Conservation (phyloP, 1,139 yeast genomes). For the Pichia sp. region DNA sequence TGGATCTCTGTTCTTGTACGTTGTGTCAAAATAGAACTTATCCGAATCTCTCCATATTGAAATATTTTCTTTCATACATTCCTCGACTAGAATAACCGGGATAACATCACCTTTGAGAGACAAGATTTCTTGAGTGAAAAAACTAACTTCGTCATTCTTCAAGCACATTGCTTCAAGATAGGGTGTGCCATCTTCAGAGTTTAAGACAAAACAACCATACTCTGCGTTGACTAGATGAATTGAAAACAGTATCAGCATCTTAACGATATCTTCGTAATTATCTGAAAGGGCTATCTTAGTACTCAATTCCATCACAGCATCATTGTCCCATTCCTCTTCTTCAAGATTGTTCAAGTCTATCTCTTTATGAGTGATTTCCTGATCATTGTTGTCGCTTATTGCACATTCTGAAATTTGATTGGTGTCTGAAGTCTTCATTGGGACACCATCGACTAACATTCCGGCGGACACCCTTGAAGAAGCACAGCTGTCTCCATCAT, state of each 20-base stretch:
- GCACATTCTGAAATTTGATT: not conserved
- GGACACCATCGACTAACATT: not conserved
- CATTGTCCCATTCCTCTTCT: slow-evolving; percentile 24
- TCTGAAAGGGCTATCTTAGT: slow-evolving; percentile 48
- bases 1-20: slow-evolving; percentile 39
- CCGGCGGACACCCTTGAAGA: not conserved
- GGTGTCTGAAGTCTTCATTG: not conserved
- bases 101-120: slow-evolving; percentile 43
- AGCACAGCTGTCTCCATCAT: not conserved
- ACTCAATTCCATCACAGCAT: slow-evolving; percentile 41
- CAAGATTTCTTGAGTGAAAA: slow-evolving; percentile 39
- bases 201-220: slow-evolving; percentile 32
- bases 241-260: slow-evolving; percentile 41
- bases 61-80: slow-evolving; percentile 41
- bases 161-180: slow-evolving; percentile 46
- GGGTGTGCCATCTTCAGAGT: slow-evolving; percentile 37
- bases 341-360: not conserved
- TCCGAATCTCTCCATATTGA: slow-evolving; percentile 40
- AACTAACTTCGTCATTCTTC: slow-evolving; percentile 37
- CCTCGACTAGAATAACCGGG: slow-evolving; percentile 42
- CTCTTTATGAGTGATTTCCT: not conserved
- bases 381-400: not conserved
- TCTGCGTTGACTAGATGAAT: slow-evolving; percentile 33
- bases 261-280: slow-evolving; percentile 39
- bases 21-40: slow-evolving; percentile 36